phyloP scores from a whole-genome alignment of 2,329 filamentous ascomycete genomes.

The Endocalyx cinctus region DNA sequence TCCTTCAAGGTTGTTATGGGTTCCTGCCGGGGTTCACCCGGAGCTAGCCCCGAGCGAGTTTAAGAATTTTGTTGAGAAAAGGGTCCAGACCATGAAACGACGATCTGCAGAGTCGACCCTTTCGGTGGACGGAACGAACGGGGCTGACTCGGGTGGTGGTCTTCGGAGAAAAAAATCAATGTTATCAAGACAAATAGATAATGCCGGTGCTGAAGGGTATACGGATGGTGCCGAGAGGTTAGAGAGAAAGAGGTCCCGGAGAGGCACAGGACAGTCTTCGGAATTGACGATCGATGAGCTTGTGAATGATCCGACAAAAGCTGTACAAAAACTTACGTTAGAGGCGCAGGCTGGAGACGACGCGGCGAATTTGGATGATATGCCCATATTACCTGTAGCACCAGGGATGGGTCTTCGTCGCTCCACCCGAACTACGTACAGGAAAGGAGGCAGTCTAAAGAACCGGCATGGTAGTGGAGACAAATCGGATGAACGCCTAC shows the following conservation, averaged over 20 bases:
- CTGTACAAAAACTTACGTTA: conserved; percentile 65
- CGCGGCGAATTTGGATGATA: conserved; percentile 56
- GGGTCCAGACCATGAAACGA: conserved; percentile 83
- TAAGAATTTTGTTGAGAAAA: conserved; percentile 91
- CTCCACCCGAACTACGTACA: conserved; percentile 87
- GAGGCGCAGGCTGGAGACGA: conserved; percentile 44
- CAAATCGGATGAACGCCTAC: conserved; percentile 69
- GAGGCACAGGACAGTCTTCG: conserved; percentile 39
- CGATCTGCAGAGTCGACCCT: conserved; percentile 70
- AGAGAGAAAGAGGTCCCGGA: conserved; percentile 65
- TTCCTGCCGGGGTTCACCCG: conserved; percentile 88
- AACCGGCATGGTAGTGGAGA: conserved; percentile 81
- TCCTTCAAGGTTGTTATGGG: conserved; percentile 86
- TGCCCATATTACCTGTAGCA: conserved; percentile 78
- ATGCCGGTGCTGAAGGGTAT: conserved; percentile 62
- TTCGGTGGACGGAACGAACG: conserved; percentile 50
- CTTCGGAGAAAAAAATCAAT: conserved; percentile 89
- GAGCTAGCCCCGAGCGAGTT: conserved; percentile 95
- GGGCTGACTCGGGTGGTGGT: conserved; percentile 55
- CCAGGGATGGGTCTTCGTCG: conserved; percentile 77
- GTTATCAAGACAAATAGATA: conserved; percentile 87
- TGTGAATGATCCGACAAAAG: conserved; percentile 71
- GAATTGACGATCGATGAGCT: conserved; percentile 75
- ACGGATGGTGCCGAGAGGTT: conserved; percentile 79
- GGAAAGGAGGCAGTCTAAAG: conserved; percentile 78